Conservation (phyloP, 345 rosid genomes). For the Eucalyptus pauciflora region DNA sequence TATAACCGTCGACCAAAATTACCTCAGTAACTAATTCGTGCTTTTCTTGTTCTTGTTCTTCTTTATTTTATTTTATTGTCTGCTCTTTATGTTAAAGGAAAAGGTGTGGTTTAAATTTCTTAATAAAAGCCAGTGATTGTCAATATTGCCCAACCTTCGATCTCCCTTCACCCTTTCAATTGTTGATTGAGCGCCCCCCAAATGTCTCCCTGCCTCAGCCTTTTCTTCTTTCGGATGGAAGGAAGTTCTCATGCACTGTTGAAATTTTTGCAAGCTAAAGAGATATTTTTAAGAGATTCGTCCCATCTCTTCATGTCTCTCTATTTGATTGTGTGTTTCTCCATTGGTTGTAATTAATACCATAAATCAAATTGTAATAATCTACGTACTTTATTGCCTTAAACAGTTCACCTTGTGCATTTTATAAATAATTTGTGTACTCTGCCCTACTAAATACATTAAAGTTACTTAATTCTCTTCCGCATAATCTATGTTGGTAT, state of each 20-base stretch:
- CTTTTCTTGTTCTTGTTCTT: not conserved
- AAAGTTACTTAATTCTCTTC: not conserved
- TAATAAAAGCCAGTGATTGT: too few relatives aligned
- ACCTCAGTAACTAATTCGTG: accelerated
- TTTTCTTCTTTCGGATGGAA: not conserved
- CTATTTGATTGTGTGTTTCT: not conserved
- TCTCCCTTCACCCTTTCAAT: not conserved
- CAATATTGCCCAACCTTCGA: too few relatives aligned
- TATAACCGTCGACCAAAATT: too few relatives aligned
- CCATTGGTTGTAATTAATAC: not conserved
- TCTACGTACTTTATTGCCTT: not conserved
- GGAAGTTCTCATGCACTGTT: not conserved
- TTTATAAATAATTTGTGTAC: not conserved
- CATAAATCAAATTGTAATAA: not conserved
- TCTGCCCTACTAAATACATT: not conserved
- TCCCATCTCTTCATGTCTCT: not conserved
- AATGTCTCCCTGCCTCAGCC: not conserved
- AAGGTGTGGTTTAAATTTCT: not conserved
- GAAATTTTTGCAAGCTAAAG: not conserved
- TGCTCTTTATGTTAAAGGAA: not conserved
- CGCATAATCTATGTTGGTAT: not conserved
- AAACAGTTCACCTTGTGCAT: not conserved
- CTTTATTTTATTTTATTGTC: too few relatives aligned
- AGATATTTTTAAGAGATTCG: not conserved
- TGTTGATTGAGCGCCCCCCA: not conserved